Percentiles rank a stretch among this genome's conserved stretches.
phyloP scores from a whole-genome alignment of 2,329 filamentous ascomycete genomes.

The Claviceps sp. region DNA sequence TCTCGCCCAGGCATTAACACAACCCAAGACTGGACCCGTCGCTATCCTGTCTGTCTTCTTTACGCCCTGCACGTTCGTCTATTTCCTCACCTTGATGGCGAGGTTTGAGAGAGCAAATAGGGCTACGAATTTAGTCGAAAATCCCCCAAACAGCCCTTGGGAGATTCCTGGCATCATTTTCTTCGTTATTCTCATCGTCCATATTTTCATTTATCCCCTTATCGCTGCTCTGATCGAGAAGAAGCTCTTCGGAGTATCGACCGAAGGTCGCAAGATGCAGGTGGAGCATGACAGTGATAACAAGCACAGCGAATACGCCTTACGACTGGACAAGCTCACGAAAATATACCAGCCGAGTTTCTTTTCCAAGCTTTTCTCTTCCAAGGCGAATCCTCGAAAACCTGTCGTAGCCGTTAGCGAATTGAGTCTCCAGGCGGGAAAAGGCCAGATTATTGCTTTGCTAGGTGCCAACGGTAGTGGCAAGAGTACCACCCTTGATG shows the following conservation, averaged over 20 bases:
- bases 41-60: constrained; percentile 64
- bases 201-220: constrained; percentile 65
- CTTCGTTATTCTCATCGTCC: constrained; percentile 64
- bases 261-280: constrained; percentile 41
- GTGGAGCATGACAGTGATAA: constrained; percentile 16
- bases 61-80: constrained; percentile 77
- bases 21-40: constrained; percentile 49
- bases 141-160: constrained; percentile 54
- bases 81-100: constrained; percentile 62
- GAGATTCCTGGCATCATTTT: constrained; percentile 59
- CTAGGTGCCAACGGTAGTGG: constrained; percentile 83
- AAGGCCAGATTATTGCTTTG: constrained; percentile 74
- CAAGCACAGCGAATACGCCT: constrained; percentile 33
- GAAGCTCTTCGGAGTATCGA: constrained; percentile 61
- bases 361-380: constrained; percentile 38
- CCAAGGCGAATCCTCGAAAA: constrained; percentile 27
- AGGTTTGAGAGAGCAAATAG: constrained; percentile 55
- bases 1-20: constrained; percentile 60
- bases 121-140: constrained; percentile 46
- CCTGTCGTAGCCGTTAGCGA: constrained; percentile 68
- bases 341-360: constrained; percentile 63
- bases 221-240: constrained; percentile 64
- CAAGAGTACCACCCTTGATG: constrained; percentile 80
- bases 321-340: constrained; percentile 59
- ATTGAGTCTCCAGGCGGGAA: constrained; percentile 55